Evolutionary conservation across 169 alveolate genomes (phyloP).

Genomic region (Eimeria zaria): DNA sequence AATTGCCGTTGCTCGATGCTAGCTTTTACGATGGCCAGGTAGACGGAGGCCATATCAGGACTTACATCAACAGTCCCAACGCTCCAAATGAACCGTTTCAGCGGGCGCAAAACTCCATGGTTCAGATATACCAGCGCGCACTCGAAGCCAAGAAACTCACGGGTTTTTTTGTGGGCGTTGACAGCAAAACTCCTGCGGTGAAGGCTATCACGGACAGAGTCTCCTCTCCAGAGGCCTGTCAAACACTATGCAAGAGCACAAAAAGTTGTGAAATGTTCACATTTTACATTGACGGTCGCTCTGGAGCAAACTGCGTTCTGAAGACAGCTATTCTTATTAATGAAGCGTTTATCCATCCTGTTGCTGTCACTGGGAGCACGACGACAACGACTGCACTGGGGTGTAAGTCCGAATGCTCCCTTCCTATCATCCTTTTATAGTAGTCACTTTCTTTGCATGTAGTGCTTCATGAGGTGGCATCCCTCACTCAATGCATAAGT

Average conservation of each 20-base stretch:
- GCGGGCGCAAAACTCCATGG: neutral
- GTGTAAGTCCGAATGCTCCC: neutral
- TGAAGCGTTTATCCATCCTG: constrained; percentile 11
- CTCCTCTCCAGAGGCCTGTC: neutral
- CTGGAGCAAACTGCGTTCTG: constrained; percentile 70
- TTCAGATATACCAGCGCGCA: neutral
- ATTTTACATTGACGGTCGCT: constrained; percentile 59
- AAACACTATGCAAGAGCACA: constrained; percentile 33
- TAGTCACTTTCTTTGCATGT: neutral
- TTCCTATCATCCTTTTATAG: neutral
- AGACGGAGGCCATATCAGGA: neutral
- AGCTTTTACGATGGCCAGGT: neutral
- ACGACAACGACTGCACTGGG: neutral
- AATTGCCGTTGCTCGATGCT: neutral
- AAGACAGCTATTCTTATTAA: neutral
- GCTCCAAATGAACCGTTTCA: neutral
- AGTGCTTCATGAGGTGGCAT: neutral
- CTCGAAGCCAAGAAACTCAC: neutral
- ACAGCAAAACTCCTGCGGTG: constrained; percentile 5
- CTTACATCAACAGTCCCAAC: neutral
- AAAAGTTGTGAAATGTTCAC: neutral
- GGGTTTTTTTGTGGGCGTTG: neutral
- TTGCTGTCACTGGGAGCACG: constrained; percentile 33
- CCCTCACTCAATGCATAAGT: neutral
- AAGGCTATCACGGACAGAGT: constrained; percentile 11